Base-by-base conservation (phyloP, 2,329 filamentous ascomycete species). In the Cryphonectria parasitica region DNA sequence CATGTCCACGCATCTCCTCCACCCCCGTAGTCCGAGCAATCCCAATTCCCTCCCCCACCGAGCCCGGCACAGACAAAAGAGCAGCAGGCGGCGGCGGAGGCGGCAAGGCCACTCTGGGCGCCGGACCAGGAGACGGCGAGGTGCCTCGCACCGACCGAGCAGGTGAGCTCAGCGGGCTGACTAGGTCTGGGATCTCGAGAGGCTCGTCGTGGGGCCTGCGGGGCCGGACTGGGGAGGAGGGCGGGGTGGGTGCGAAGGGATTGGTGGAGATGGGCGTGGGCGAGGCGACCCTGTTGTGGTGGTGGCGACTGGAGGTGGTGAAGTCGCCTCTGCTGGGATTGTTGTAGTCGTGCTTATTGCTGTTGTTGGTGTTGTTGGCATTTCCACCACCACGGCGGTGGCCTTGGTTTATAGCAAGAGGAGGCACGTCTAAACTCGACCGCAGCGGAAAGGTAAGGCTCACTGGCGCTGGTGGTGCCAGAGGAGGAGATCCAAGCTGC, bases 151-250 rank as follows among this genome's bases (percentile, higher is more conserved):
- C 25, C 15, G 66, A 54, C 28, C 31, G 58, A 19, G 68, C 56
- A 22, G 68, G 69, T 22, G 34, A 60, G 58, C 43, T 49, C 15
- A 71, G 58, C 58, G 67, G 70, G 67, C 67, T 71, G 43, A 77
- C 75, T 1, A 78, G 74, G 36, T 79, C 79, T 0, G 81, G 80
- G 7, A 82, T 81, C 72, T 81, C 79, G 5, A 82, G 76, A 3
- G 77, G 77, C 2, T 72, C 69, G 28, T 82, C 80, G 63, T 81
- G 80, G 0, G 80, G 80, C 1, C 81, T 77, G 0, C 78, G 77
- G 1, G 81, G 80, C 0, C 80, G 78, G 2, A 74, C 74, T 0
- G 82, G 81, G 2, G 79, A 80, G 2, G 75, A 68, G 0, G 79
- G 77, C 6, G 76, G 74, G 25, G 34, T 74, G 52, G 71, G 49